Evolutionary conservation across 495 filamentous ascomycete genomes (phyloP), one percentile per base, ranked within the genome.

Genomic region (Penicillium egyptiacum): DNA sequence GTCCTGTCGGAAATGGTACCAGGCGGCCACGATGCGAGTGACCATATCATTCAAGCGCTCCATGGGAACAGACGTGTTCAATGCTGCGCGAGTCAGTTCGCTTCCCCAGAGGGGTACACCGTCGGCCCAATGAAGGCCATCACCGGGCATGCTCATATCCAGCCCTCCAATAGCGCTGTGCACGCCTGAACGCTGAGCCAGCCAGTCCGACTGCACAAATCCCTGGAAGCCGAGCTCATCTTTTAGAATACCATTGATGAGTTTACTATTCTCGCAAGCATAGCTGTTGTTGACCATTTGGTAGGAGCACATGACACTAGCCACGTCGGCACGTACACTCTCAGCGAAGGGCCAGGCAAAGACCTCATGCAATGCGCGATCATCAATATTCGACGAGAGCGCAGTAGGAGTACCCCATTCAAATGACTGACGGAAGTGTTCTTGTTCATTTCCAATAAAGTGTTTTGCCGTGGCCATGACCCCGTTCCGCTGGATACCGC

Each of bases 71-170:
- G 89, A 90, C 17, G 84, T 84, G 65, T 97, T 98, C 31, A 97
- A 74, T 0, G 90, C 84, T 0, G 91, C 84, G 40, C 78, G 85
- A 1, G 88, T 92, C 57, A 98, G 78, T 44, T 90, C 77, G 12
- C 81, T 72, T 1, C 94, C 93, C 87, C 90, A 96, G 0, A 96
- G 79, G 0, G 88, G 86, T 19, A 88, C 70, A 8, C 91, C 92
- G 60, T 92, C 79, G 20, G 79, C 79, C 91, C 90, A 96, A 14
- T 60, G 60, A 10, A 89, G 67, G 2, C 93, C 92, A 71, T 97
- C 92, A 10, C 93, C 93, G 3, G 94, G 94, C 93, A 97, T 97
- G 12, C 83, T 89, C 90, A 96, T 92, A 70, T 97, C 93, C 12
- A 98, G 75, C 1, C 93, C 93, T 20, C 91, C 86, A 20, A 96